Evolutionary conservation across 768 basidiomycete species (phyloP).

Genomic region (Lentinula sp.): DNA sequence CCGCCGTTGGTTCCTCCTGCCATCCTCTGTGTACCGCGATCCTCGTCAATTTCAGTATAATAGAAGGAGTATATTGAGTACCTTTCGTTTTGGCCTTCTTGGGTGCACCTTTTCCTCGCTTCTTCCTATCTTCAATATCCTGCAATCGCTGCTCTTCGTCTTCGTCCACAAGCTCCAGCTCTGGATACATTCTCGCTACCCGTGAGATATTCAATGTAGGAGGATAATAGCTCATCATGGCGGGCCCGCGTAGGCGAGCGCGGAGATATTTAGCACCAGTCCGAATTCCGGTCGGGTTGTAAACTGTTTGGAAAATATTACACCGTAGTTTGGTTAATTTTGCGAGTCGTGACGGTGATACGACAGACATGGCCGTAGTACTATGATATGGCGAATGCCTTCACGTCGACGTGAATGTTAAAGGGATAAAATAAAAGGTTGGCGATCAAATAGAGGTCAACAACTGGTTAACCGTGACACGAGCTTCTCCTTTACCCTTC

Average conservation of each 20-base stretch:
- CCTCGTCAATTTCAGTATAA: background rate
- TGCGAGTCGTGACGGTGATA: conserved; percentile 47
- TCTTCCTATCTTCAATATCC: conserved; percentile 63
- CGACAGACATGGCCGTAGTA: conserved; percentile 21
- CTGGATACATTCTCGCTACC: conserved; percentile 46
- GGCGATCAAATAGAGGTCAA: background rate
- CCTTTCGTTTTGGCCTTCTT: conserved; percentile 59
- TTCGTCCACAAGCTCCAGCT: conserved; percentile 55
- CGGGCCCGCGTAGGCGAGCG: conserved; percentile 73
- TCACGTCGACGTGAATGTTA: background rate
- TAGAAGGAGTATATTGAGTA: background rate
- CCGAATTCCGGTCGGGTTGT: conserved; percentile 76
- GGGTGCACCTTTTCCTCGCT: conserved; percentile 78
- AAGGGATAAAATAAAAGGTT: background rate
- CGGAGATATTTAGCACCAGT: conserved; percentile 93
- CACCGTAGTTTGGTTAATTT: conserved; percentile 62
- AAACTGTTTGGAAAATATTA: conserved; percentile 78
- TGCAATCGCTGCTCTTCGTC: conserved; percentile 61
- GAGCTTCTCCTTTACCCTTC: background rate
- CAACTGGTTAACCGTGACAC: background rate
- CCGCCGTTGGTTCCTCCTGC: conserved; percentile 3
- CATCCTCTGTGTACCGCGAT: background rate
- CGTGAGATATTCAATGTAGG: conserved; percentile 46
- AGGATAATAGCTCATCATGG: conserved; percentile 84
- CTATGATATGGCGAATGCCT: background rate